Base-by-base conservation (phyloP, 1,284 basidiomycete genomes). In the Dichomitus squalens region DNA sequence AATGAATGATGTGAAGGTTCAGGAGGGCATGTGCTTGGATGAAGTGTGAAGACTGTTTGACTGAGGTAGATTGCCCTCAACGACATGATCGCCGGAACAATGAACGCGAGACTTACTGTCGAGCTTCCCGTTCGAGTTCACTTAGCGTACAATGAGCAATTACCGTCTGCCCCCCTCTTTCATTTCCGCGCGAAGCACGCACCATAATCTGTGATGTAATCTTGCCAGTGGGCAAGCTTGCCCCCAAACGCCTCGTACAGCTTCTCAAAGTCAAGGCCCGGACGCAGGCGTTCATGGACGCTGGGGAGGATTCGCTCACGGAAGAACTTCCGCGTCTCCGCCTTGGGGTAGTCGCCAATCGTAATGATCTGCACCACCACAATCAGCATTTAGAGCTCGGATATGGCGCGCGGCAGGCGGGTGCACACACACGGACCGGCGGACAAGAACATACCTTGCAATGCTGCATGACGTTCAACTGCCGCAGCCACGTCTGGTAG, bases 161-260 rank as follows among this genome's bases (percentile, higher is more conserved):
- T 39, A 60, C 49, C 16, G 25, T 46, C n/a, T 36, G 8, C 7
- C 21, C 7, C 21, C 18, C n/a, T 21, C 29, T 29, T 44, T 44
- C 16, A 47, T 31, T 47, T 47, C 44, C 44, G 44, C 27, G 29
- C 21, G n/a, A 27, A 50, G 16, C 29, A 61, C 72, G 64, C 56
- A 76, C 88, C 74, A 69, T 84, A 92, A 64, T 92, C 90, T 0
- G 83, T 83, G 59, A 89, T 74, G 69, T 86, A 92, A 65, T 92
- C 90, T 44, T 86, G 79, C 83, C 90, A 89, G 69, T 93, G 91
- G 1, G 85, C 87, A 41, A 93, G 70, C 69, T 92, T 92, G 18
- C 92, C 92, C 12, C 91, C 92, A 67, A 93, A 92, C 0, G 87
- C 87, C 16, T 87, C 84, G 64, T 85, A 92, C 41, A 93, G 73